Base-by-base conservation (phyloP, 768 basidiomycete species). In the Leccinum uliginosum region DNA sequence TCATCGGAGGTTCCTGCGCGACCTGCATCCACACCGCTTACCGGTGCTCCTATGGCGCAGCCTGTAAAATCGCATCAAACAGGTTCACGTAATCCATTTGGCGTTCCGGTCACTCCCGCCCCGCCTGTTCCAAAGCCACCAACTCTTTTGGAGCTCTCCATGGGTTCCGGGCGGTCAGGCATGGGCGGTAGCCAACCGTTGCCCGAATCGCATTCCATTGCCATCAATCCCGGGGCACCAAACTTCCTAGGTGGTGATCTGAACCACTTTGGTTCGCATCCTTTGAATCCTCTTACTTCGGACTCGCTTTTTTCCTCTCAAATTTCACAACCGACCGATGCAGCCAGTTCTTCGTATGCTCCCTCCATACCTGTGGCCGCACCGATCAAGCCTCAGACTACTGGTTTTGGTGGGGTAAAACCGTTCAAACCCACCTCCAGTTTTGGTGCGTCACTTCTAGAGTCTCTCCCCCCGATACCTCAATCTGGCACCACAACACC, bases 71-170 rank as follows among this genome's bases (percentile, higher is more conserved):
- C 93, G 6, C 95, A 98, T 69, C 85, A 89, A 69, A 99, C 97
- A 3, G 96, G 97, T 26, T 91, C 92, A 7, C 86, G 84, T 62
- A 99, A 99, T 78, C 97, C 97, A 3, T 99, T 99, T 61, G 95
- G 93, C 6, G 82, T 83, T 29, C 83, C 90, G 4, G 76, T 81
- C 6, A 78, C 80, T 9, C 74, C 83, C 23, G 74, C 76, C 15
- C 81, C 85, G 1, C 85, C 89, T 15, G 76, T 90, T 26, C 89
- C 91, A 1, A 89, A 86, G 68, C 81, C 78, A 27, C 91, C 89
- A 10, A 93, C 91, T 2, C 75, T 98, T 65, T 82, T 89, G 72
- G 89, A 97, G 66, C 73, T 98, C 14, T 80, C 86, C 3, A 80
- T 80, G 74, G 81, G 83, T 10, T 61, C 71, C 17, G 75, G 73